Evolutionary conservation across 805 yeast species (phyloP).

Genomic region (Isabelozyma gotoi): DNA sequence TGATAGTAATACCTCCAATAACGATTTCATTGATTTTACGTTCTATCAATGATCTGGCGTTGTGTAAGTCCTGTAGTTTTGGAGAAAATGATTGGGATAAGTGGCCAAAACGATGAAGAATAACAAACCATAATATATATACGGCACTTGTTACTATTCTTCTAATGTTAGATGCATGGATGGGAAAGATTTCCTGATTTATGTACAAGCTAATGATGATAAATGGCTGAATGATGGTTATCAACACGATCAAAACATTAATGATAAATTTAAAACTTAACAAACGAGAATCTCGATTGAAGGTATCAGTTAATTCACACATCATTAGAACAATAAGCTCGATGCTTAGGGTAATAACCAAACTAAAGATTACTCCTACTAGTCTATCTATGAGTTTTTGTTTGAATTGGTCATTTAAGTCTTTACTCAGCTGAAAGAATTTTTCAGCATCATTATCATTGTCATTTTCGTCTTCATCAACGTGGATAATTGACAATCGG

Average conservation of each 20-base stretch:
- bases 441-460: slow-evolving; percentile 4
- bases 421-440: slow-evolving; percentile 1
- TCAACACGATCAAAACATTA: slow-evolving; percentile 34
- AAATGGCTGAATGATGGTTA: slow-evolving; percentile 46
- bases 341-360: slow-evolving; percentile 28
- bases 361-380: slow-evolving; percentile 28
- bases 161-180: slow-evolving; percentile 1
- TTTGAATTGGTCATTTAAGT: background rate
- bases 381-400: slow-evolving; percentile 4
- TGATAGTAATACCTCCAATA: slow-evolving; percentile 49
- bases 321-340: slow-evolving; percentile 33
- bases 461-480: slow-evolving; percentile 15
- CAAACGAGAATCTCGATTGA: slow-evolving; percentile 22
- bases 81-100: slow-evolving; percentile 25
- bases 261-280: slow-evolving; percentile 40
- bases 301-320: slow-evolving; percentile 31
- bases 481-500: slow-evolving; percentile 12
- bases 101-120: slow-evolving; percentile 33
- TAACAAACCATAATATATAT: slow-evolving; percentile 30
- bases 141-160: slow-evolving; percentile 4
- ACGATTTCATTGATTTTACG: slow-evolving; percentile 46
- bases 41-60: slow-evolving; percentile 30
- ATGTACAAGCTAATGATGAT: slow-evolving; percentile 30
- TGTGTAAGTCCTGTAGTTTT: slow-evolving; percentile 9
- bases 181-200: slow-evolving; percentile 25